A percentile compares a stretch with the other conserved stretches of the same genome.
phyloP scores from a whole-genome alignment of 2,329 filamentous ascomycete genomes.

The Clonostachys chloroleuca region DNA sequence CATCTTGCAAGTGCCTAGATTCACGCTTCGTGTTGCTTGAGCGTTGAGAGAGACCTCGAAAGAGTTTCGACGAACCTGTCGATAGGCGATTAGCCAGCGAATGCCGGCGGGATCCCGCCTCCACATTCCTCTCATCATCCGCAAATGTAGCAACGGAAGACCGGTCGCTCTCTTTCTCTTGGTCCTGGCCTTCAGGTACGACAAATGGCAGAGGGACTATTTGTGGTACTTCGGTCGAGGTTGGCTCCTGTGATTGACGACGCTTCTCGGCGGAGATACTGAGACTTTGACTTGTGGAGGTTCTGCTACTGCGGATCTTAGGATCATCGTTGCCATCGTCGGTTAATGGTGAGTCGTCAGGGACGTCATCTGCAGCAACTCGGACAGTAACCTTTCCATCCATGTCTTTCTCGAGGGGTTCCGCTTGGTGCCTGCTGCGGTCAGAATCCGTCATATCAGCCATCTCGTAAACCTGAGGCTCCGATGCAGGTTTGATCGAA shows the following conservation, averaged over 20 bases:
- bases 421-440: conserved; percentile 17
- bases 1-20: conserved; percentile 13
- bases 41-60: conserved; percentile 28
- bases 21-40: conserved; percentile 5
- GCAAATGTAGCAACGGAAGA: conserved; percentile 70
- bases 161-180: conserved; percentile 40
- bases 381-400: conserved; percentile 46
- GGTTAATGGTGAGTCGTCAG: conserved; percentile 14
- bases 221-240: conserved; percentile 24
- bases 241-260: neutral
- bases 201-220: conserved; percentile 64
- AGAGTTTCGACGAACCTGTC: conserved; percentile 18
- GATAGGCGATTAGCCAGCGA: conserved; percentile 43
- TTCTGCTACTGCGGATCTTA: conserved; percentile 9
- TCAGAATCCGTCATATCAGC: conserved; percentile 35
- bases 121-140: conserved; percentile 46
- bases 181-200: conserved; percentile 38
- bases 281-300: conserved; percentile 13
- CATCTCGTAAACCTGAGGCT: conserved; percentile 49
- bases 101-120: conserved; percentile 17
- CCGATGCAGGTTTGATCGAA: conserved; percentile 21
- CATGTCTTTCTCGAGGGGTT: conserved; percentile 32
- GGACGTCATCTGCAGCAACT: conserved; percentile 44
- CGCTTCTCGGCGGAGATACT: conserved; percentile 7
- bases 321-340: conserved; percentile 18